Base-by-base conservation (phyloP, 495 filamentous ascomycete genomes). In the Trichoderma erinaceum region DNA sequence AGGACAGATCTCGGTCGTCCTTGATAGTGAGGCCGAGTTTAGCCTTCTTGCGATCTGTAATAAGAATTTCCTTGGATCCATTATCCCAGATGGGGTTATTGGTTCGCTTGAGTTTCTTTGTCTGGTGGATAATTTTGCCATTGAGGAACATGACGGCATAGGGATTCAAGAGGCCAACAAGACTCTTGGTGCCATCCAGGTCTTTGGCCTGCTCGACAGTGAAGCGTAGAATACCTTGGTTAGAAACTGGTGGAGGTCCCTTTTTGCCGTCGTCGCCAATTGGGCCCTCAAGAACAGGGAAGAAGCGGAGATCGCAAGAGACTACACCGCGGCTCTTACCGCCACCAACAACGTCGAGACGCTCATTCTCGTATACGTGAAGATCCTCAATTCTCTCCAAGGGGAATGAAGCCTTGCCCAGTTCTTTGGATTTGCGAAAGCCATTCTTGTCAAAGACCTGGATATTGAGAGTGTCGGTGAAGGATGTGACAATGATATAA, bases 151-250 rank as follows among this genome's bases (percentile, higher is more conserved):
- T 82, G 38, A 88, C 83, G 29, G 90, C 93, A 74, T 98, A 99
- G 5, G 95, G 95, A 75, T 90, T 97, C 35, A 99, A 87, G 68
- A 88, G 84, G 25, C 94, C 95, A 69, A 97, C 85, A 69, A 98
- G 77, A 73, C 91, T 95, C 87, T 94, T 97, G 38, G 85, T 87
- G 35, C 89, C 87, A 74, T 99, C 95, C 35, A 99, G 83, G 68
- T 97, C 95, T 82, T 98, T 98, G 66, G 92, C 93, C 79, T 97
- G 93, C 75, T 96, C 92, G 50, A 99, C 84, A 1, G 91, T 96
- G 76, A 97, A 96, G 41, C 91, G 89, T 68, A 92, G 85, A 71
- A 99, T 96, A 81, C 95, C 95, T 13, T 92, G 96, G 75, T 92
- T 93, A 21, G 92, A 85, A 72, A 97, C 95, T 3, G 96, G 95